Conservation (phyloP, 345 rosid species). For the Passiflora organensis region DNA sequence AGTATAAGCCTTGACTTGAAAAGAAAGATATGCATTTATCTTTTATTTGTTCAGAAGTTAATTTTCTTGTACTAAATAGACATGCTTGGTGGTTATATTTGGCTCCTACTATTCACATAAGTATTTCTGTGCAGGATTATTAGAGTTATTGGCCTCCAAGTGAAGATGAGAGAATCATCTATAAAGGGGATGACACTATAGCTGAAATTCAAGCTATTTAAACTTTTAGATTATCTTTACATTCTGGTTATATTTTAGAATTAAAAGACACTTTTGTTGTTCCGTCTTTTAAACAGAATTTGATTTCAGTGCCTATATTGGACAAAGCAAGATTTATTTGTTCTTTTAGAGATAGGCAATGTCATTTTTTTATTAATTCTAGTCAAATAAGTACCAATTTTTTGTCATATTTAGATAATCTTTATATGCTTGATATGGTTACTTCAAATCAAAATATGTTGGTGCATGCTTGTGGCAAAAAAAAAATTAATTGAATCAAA, state of each 20-base stretch:
- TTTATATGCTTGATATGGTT: neutral
- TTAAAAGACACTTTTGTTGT: neutral
- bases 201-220: neutral
- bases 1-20: neutral
- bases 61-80: constrained; percentile 1
- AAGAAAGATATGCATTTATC: constrained; percentile 3
- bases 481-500: constrained; percentile 6
- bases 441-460: neutral
- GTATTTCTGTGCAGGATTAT: neutral
- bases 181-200: neutral
- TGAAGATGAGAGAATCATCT: neutral
- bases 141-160: too few species aligned
- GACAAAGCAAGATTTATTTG: neutral
- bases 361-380: neutral
- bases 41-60: neutral
- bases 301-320: constrained; percentile 7
- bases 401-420: neutral
- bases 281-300: neutral
- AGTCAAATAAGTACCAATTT: neutral
- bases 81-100: constrained; percentile 5
- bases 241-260: neutral
- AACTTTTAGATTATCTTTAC: neutral
- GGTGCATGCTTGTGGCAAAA: neutral
- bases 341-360: neutral
- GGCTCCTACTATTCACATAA: constrained; percentile 1